Percentiles rank a stretch among this genome's conserved stretches.
phyloP scores from a whole-genome alignment of 2,329 filamentous ascomycete genomes.

The Botrytis cinerea region DNA sequence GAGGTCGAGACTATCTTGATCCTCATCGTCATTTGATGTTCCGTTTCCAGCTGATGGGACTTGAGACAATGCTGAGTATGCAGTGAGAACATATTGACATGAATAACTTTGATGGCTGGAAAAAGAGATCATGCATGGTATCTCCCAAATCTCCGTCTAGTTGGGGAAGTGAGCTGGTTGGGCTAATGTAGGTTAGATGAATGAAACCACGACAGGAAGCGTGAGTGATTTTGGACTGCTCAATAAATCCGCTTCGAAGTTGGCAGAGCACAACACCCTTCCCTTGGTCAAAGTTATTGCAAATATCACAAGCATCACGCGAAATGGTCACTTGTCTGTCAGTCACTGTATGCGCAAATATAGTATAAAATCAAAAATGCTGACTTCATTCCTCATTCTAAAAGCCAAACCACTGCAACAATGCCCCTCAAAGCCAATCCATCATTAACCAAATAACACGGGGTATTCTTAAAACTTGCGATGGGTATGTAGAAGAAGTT shows the following conservation, averaged over 20 bases:
- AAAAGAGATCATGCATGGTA: not conserved
- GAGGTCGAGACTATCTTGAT: not conserved
- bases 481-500: slow-evolving; percentile 16
- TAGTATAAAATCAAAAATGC: not conserved
- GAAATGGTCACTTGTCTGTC: not conserved
- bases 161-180: not conserved
- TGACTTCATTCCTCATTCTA: slow-evolving; percentile 1
- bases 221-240: not conserved
- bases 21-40: not conserved
- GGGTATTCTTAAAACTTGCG: not conserved
- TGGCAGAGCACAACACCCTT: not conserved
- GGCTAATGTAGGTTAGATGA: not conserved
- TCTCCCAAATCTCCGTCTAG: not conserved
- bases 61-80: not conserved
- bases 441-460: not conserved
- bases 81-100: not conserved
- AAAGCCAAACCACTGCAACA: not conserved
- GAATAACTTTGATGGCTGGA: not conserved
- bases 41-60: not conserved
- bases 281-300: not conserved
- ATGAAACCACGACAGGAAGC: not conserved
- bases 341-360: too few relatives aligned
- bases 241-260: not conserved
- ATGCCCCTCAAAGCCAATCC: not conserved
- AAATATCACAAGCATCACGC: not conserved